Conservation (phyloP, 495 filamentous ascomycete species). For the Hypomontagnella monticulosa region DNA sequence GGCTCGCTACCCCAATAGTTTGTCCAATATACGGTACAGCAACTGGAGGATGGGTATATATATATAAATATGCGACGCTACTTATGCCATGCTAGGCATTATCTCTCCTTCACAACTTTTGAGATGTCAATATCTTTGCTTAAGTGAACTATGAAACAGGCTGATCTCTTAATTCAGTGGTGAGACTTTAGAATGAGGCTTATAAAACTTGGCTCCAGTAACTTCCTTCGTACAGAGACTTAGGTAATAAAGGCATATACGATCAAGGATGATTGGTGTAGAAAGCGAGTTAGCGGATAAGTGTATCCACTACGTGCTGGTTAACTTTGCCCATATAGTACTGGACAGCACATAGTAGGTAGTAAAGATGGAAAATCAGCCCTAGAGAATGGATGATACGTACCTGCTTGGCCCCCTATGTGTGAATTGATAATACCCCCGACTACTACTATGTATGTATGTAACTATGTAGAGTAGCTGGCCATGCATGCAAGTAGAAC, state of each 20-base stretch:
- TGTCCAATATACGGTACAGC: conserved; percentile 35
- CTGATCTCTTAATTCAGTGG: too few species aligned
- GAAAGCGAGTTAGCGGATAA: conserved; percentile 2
- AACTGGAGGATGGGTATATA: conserved; percentile 30
- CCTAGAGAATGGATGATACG: not conserved
- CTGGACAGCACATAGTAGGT: not conserved
- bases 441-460: not conserved
- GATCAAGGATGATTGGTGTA: not conserved
- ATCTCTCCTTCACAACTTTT: not conserved
- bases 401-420: too few species aligned
- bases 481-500: conserved; percentile 6
- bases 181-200: too few species aligned
- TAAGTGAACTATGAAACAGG: too few species aligned
- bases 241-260: not conserved
- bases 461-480: not conserved
- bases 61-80: conserved; percentile 34
- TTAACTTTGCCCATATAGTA: too few species aligned
- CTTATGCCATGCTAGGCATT: conserved; percentile 19
- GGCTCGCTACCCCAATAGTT: conserved; percentile 35
- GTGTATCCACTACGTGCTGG: conserved; percentile 3
- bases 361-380: conserved; percentile 21
- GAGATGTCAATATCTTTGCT: not conserved
- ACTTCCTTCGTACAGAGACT: not conserved
- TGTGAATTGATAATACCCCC: not conserved
- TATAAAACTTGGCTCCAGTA: too few species aligned